A percentile compares a stretch with the other conserved stretches of the same genome.
Evolutionary conservation across 2,329 filamentous ascomycete genomes (phyloP).

Genomic region (Colletotrichum trifolii): DNA sequence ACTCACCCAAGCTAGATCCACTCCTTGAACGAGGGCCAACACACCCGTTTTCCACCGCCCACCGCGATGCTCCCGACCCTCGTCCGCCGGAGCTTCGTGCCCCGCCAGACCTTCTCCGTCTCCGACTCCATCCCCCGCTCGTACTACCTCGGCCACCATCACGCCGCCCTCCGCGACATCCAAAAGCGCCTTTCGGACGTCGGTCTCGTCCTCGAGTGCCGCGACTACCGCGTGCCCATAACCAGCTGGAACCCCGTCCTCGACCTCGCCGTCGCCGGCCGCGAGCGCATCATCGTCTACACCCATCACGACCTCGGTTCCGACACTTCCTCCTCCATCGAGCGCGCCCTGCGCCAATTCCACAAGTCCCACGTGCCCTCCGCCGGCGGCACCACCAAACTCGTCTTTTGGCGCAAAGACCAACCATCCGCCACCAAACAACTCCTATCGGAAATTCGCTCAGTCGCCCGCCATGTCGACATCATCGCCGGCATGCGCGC

Average conservation of each 20-base stretch:
- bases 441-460: conserved; percentile 53
- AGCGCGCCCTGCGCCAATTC: conserved; percentile 45
- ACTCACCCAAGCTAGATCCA: conserved; percentile 3
- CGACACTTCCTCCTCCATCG: conserved; percentile 43
- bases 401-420: conserved; percentile 58
- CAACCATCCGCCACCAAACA: conserved; percentile 46
- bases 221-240: conserved; percentile 90
- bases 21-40: conserved; percentile 9
- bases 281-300: conserved; percentile 85
- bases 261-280: conserved; percentile 78
- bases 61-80: conserved; percentile 32
- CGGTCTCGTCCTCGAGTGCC: conserved; percentile 91
- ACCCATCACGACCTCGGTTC: conserved; percentile 85
- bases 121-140: conserved; percentile 83
- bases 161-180: conserved; percentile 83
- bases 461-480: conserved; percentile 49
- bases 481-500: conserved; percentile 84
- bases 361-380: conserved; percentile 40
- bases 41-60: neutral
- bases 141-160: conserved; percentile 96
- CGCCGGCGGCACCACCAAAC: conserved; percentile 35
- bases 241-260: conserved; percentile 92
- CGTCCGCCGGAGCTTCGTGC: conserved; percentile 67
- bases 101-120: conserved; percentile 78
- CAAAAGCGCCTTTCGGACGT: conserved; percentile 82